Conservation (phyloP, 2,329 filamentous ascomycete species). For the Paracorniculantispora psalliotae region DNA sequence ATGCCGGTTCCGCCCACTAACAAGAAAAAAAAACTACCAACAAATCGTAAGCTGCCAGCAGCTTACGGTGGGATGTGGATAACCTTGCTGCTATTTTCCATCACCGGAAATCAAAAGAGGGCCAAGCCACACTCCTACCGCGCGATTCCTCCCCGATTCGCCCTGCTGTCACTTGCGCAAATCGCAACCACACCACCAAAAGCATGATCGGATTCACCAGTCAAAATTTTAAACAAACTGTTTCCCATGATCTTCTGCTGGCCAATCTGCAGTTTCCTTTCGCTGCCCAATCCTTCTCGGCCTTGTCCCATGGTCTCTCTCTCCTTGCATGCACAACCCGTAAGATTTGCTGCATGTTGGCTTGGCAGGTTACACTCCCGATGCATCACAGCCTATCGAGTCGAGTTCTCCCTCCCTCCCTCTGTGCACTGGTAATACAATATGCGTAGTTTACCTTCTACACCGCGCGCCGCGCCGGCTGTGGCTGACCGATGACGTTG, state of each 20-base stretch:
- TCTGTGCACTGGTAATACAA: too few relatives aligned
- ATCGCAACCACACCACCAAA: neutral
- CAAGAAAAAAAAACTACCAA: neutral
- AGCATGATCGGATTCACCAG: neutral
- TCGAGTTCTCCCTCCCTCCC: neutral
- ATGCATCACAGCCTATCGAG: neutral
- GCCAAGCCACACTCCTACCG: slow-evolving; percentile 1
- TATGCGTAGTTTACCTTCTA: too few relatives aligned
- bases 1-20: neutral
- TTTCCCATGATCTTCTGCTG: too few relatives aligned
- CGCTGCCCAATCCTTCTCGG: too few relatives aligned
- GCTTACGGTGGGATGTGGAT: neutral
- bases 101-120: too few relatives aligned
- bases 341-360: neutral
- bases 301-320: too few relatives aligned
- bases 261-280: too few relatives aligned
- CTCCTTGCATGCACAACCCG: neutral
- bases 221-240: too few relatives aligned
- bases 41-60: neutral
- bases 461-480: neutral
- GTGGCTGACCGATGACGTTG: neutral
- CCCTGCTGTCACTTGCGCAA: neutral
- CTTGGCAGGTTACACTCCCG: neutral
- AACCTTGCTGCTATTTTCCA: neutral
- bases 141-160: slow-evolving; percentile 9